Evolutionary conservation across 2,329 filamentous ascomycete species (phyloP), one percentile per base, ranked within the genome.

Genomic region (Fusarium xyrophilum): DNA sequence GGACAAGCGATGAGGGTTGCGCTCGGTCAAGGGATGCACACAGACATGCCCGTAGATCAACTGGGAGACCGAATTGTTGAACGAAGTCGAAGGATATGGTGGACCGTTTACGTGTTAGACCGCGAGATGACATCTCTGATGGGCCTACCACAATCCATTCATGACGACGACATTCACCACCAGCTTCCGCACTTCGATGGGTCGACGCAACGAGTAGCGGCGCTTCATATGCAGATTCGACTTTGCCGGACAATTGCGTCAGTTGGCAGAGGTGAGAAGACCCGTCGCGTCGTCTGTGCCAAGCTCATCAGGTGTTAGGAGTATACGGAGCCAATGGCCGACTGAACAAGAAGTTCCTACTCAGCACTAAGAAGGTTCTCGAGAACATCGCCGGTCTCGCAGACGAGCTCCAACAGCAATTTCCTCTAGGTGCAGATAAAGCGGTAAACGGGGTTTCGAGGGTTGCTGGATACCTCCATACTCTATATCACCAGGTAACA

Each of bases 91-190:
- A 80, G 80, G 35, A 77, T 84, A 13, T 87, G 84, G 83, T 86
- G 84, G 84, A 86, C 85, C 0, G 78, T 85, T 0, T 86, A 85
- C 40, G 77, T 86, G 3, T 73, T 86, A 2, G 84, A 86, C 55
- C 79, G 84, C 5, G 80, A 86, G 65, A 84, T 86, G 79, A 84
- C 83, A 2, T 84, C 83, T 1, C 65, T 86, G 5, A 84, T 86
- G 81, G 85, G 85, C 0, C 64, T 85, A 1, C 84, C 85, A 0
- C 79, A 82, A 46, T 81, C 82, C 0, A 77, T 86, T 4, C 76
- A 78, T 23, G 83, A 86, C 39, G 81, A 85, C n/a, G 82, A 86
- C 42, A 80, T 88, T 1, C 78, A 81, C 11, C 81, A 82, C 1
- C 76, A 78, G 32, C 68, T 79, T 2, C 77, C 77, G 0, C 69